Base-by-base conservation (phyloP, 441 rosid species). In the Pelargonium citronellum region DNA sequence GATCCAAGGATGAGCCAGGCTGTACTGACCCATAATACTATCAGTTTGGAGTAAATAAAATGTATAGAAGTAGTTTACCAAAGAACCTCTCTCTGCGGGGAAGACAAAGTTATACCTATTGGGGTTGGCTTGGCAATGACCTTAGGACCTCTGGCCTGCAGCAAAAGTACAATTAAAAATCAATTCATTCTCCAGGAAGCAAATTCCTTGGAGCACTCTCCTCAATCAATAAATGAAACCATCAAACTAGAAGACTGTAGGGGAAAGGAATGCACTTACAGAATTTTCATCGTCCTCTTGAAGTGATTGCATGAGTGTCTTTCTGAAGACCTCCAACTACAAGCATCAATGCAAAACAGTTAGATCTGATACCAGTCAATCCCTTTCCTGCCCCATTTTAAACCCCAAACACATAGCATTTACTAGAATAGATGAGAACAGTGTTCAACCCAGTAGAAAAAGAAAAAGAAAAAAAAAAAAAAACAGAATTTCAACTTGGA, bases 301-400 rank as follows among this genome's bases (percentile, higher is more conserved):
- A 70, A 91, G 95, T 47, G 98, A 91, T 78, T 73, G 86, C 95
- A 91, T 82, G 58, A 94, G 89, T 0, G 91, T 91, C 87, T 81
- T 94, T 77, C 89, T 87, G 66, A 91, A 87, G 62, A 88, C 87
- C 75, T 94, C 98, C 84, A 94, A 84, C 98, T 94, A 80, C 84
- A 82, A 22, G n/a, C n/a, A n/a, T n/a, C n/a, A n/a, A n/a, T n/a
- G 19, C 46, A 53, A 53, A 46, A 46, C 51, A 46, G 10, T 46
- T 9, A 46, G 51, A 46, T 41, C 46, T 9, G 8, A 41, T n/a
- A n/a, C n/a, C n/a, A n/a, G n/a, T n/a, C n/a, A n/a, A n/a, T n/a
- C n/a, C n/a, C n/a, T n/a, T n/a, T n/a, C n/a, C n/a, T n/a, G n/a
- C n/a, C n/a, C n/a, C 7, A 9, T 41, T 41, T 9, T 41, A 41